Evolutionary conservation across 139 green algal genomes (phyloP), one percentile per base, ranked within the genome.

Genomic region (Trebouxia sp.): DNA sequence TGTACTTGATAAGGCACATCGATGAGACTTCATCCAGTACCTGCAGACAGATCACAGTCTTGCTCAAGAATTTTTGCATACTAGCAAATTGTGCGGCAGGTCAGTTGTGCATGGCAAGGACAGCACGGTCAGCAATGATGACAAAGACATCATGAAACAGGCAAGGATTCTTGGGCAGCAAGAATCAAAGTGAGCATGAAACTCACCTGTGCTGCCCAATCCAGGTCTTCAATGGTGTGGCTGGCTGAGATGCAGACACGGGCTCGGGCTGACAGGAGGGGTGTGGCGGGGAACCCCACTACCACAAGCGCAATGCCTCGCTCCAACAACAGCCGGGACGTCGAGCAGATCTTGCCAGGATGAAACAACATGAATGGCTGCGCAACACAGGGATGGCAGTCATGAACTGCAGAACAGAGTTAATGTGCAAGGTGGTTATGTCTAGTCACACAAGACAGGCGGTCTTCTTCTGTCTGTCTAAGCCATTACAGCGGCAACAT

Each of bases 321-420:
- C 41, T 91, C 78, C 32, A 98, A 87, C 79, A 91, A 93, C 43
- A 92, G 55, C 9, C 95, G 91, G 0, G 88, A 95, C 28, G 97
- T 90, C 17, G 87, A 88, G 12, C 90, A 75, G 37, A 98, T 92
- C 83, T 96, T 96, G 66, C 83, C 90, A 20, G 93, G 90, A 66
- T 96, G 87, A 89, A 97, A 99, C 24, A 98, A 83, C 97, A 99
- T 99, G 84, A 99, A 83, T 65, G 97, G 97, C 89, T 91, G 87
- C 78, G 20, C 22, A 22, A 28, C 22, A 58, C 20, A 22, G 50
- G 50, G 20, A 28, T 3, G 50, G 20, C 26, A 28, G 50, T 9
- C 20, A 17, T 3, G 4, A 1, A 17, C 22, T 17, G 20, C 4
- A 5, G 22, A 22, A 6, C 1, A 58, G 20, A 58, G 26, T 22